phyloP scores from a whole-genome alignment of 2,329 filamentous ascomycete species.

The Beauveria medogensis region DNA sequence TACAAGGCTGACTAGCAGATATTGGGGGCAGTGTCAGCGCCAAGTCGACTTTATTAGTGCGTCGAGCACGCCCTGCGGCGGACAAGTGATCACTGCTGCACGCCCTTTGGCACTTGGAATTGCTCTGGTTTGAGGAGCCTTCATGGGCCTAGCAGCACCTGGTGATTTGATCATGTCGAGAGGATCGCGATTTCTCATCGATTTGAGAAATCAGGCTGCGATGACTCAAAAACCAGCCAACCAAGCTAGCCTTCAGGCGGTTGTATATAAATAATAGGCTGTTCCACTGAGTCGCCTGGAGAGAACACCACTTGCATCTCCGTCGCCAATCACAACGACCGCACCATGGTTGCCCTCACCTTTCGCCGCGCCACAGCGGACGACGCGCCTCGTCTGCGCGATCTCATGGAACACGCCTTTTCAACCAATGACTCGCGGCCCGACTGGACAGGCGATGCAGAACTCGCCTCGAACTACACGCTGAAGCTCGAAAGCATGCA shows the following conservation, averaged over 20 bases:
- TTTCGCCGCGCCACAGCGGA: conserved; percentile 30
- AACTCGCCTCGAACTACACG: conserved; percentile 62
- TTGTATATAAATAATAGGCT: background rate
- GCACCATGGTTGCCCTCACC: conserved; percentile 16
- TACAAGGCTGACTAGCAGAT: too few species aligned
- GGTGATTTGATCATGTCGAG: too few species aligned
- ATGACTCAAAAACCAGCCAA: background rate
- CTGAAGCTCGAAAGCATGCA: conserved; percentile 59
- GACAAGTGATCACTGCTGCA: too few species aligned
- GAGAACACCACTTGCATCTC: too few species aligned
- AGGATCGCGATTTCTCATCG: background rate
- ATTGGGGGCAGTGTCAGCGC: too few species aligned
- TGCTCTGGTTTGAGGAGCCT: too few species aligned
- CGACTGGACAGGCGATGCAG: conserved; percentile 27
- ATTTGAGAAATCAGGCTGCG: background rate
- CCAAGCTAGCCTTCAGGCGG: too few species aligned
- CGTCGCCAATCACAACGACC: background rate
- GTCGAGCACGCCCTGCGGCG: too few species aligned
- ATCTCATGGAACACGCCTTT: conserved; percentile 32
- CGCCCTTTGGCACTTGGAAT: too few species aligned
- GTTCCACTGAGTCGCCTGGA: background rate
- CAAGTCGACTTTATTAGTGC: too few species aligned
- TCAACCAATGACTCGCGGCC: conserved; percentile 29
- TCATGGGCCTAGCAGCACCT: too few species aligned
- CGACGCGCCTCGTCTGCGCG: conserved; percentile 27